phyloP scores from a whole-genome alignment of 495 filamentous ascomycete genomes.

The Cudoniella acicularis region DNA sequence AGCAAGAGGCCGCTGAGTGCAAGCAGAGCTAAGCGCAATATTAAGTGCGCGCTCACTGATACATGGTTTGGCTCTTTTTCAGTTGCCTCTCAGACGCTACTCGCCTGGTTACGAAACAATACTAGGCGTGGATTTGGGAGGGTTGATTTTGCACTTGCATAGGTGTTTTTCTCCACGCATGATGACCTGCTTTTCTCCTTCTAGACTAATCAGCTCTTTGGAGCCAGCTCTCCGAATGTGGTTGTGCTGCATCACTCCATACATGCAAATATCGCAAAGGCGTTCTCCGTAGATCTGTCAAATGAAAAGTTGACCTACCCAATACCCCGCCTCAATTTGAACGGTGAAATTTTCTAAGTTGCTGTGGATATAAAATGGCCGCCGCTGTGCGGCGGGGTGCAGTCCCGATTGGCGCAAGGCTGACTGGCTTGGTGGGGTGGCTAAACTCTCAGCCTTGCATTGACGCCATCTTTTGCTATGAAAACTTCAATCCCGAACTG shows the following conservation, averaged over 20 bases:
- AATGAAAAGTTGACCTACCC: conserved; percentile 11
- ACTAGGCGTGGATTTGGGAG: conserved; percentile 8
- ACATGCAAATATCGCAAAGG: conserved; percentile 20
- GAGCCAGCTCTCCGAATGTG: conserved; percentile 4
- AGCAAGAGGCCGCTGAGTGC: conserved; percentile 98
- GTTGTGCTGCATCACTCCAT: conserved; percentile 17
- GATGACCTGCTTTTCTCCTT: conserved; percentile 7
- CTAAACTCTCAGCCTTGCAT: not conserved
- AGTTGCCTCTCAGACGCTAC: no score
- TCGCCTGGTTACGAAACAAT: not conserved
- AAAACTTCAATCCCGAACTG: conserved; percentile 1
- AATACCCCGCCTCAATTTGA: not conserved
- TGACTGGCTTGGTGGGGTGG: not conserved
- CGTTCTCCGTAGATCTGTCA: conserved; percentile 19
- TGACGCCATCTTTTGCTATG: conserved; percentile 2
- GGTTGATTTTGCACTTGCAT: conserved; percentile 2
- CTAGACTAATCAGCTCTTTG: conserved; percentile 23
- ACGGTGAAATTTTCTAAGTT: not conserved
- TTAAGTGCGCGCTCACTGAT: no score
- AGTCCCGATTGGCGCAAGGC: no score
- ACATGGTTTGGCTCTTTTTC: conserved; percentile 19
- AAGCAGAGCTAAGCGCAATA: conserved; percentile 79
- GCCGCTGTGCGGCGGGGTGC: no score
- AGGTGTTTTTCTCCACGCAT: conserved; percentile 12
- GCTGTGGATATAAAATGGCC: no score